phyloP scores from a whole-genome alignment of 31 red algal genomes.

The Asparagopsis taxiformis region DNA sequence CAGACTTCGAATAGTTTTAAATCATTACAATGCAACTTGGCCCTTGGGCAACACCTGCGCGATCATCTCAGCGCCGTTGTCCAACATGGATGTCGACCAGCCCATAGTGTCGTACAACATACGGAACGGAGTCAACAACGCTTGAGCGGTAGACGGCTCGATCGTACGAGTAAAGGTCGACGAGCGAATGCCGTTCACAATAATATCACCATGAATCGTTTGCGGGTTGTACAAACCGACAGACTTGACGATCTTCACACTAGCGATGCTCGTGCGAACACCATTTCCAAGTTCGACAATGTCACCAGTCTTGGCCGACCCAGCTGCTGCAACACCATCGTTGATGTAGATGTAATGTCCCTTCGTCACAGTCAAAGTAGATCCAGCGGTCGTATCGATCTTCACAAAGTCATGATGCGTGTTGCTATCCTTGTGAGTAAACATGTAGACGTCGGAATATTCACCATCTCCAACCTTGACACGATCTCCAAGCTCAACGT shows the following conservation, averaged over 20 bases:
- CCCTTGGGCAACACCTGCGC: too few species aligned
- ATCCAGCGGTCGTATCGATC: not conserved
- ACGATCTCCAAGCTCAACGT: conserved; percentile 21
- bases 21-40: too few species aligned
- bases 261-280: not conserved
- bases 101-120: too few species aligned
- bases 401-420: conserved; percentile 30
- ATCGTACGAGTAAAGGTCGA: conserved; percentile 1
- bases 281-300: not conserved
- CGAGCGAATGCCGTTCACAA: not conserved
- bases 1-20: too few species aligned
- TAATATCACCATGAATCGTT: conserved; percentile 1
- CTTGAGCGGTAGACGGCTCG: not conserved
- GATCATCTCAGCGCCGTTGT: too few species aligned
- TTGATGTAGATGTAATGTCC: conserved; percentile 5
- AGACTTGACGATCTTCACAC: not conserved
- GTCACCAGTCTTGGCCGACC: not conserved
- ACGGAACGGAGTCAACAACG: not conserved
- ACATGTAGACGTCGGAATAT: conserved; percentile 58
- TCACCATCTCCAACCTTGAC: conserved; percentile 27
- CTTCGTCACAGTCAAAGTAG: not conserved
- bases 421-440: conserved; percentile 47
- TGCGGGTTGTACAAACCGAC: conserved; percentile 14
- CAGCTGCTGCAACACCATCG: not conserved
- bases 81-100: too few species aligned